Evolutionary conservation across 768 basidiomycete genomes (phyloP), one percentile per base, ranked within the genome.

Genomic region (Clitopilus hobsonii): DNA sequence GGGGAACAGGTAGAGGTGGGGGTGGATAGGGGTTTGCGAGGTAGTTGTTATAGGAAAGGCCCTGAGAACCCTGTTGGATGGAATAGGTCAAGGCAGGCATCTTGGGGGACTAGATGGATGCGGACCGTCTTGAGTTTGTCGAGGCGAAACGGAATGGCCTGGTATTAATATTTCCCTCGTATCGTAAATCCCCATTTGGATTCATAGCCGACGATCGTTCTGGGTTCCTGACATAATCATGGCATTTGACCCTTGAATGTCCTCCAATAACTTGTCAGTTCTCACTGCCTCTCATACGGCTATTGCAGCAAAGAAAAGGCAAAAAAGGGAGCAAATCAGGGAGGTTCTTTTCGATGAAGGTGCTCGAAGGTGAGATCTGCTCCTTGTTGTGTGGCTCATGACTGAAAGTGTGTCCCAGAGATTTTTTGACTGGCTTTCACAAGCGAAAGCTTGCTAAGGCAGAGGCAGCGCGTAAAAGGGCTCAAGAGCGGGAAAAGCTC

Each of bases 351-450:
- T 97, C 64, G 91, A 97, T 65, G 94, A 97, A 38, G 80, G 83
- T 30, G 91, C 91, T 0, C 78, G 94, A 61, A 82, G 83, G 93
- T 90, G 51, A 32, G 74, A 69, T 30, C 23, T 20, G 49, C 25
- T 47, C 25, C 56, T 52, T 49, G 41, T 32, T 54, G 32, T 47
- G 30, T 47, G 28, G 20, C 11, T 52, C 48, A 23, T 54, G 48
- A 56, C 24, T 58, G 52, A 57, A 62, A 59, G 52, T 63, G 55
- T 36, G 58, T 51, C 45, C 36, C 62, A 95, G 94, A 65, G 88
- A 95, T 56, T 97, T 89, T 71, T 73, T 97, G 66, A 95, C 93
- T 16, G 94, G 94, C 24, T 97, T 97, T 68, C 88, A 89, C 68
- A 95, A 95, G 71, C 84, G 94, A 62, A 97, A 96, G 71, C 71